A percentile compares a stretch with the other conserved stretches of the same genome.
These are phyloP conservation scores for Tillandsia fasciculata DNA, from an alignment of 176 grass and related monocot genomes.

Conservation along the genomic window DNA sequence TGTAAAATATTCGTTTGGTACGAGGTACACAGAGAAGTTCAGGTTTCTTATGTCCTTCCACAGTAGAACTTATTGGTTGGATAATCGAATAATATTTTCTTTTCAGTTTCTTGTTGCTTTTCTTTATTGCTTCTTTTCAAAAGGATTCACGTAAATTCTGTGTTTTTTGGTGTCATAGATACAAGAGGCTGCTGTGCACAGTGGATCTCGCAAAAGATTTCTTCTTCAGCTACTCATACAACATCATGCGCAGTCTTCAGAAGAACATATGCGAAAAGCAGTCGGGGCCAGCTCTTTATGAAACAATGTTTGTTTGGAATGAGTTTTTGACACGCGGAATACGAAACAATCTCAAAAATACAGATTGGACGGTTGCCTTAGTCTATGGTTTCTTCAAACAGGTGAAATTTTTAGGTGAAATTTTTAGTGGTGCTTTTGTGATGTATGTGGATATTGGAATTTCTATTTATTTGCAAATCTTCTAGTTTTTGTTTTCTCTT, in stretches of 20 bases:
- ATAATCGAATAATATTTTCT: background rate
- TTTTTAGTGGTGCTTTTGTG: background rate
- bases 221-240: constrained; percentile 99
- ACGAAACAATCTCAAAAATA: constrained; percentile 75
- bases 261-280: constrained; percentile 64
- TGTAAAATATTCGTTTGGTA: constrained; percentile 35
- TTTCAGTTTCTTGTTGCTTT: constrained; percentile 10
- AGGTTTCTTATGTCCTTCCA: constrained; percentile 20
- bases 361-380: constrained; percentile 76
- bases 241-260: constrained; percentile 94
- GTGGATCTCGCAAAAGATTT: constrained; percentile 95
- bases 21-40: constrained; percentile 43
- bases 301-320: constrained; percentile 98
- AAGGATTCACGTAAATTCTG: constrained; percentile 20
- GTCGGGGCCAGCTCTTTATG: constrained; percentile 58
- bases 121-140: background rate
- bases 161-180: constrained; percentile 42
- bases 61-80: constrained; percentile 12
- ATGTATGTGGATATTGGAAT: too few species aligned
- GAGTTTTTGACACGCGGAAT: constrained; percentile 77
- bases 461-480: too few species aligned
- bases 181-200: constrained; percentile 76
- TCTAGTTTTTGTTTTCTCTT: too few species aligned
- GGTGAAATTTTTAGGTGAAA: background rate
- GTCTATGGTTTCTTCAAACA: constrained; percentile 90